Evolutionary conservation across 768 basidiomycete genomes (phyloP).

Genomic region (Roridomyces roridus): DNA sequence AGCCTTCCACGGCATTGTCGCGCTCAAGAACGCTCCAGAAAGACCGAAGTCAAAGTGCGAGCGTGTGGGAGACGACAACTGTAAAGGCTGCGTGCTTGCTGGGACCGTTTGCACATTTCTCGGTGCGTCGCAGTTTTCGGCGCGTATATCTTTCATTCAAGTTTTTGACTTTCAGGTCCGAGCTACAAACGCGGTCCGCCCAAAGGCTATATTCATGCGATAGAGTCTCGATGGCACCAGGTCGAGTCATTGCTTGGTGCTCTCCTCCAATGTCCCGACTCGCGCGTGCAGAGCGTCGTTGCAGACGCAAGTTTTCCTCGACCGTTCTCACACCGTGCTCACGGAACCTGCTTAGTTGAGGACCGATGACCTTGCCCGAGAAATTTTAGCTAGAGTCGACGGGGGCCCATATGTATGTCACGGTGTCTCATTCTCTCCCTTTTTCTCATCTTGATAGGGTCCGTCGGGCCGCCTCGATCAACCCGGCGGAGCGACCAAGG

Average conservation of each 20-base stretch:
- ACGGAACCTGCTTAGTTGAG: conserved; percentile 44
- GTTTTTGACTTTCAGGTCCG: conserved; percentile 52
- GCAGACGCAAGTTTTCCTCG: conserved; percentile 42
- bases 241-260: conserved; percentile 90
- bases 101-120: conserved; percentile 72
- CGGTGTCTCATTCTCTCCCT: background rate
- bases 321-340: background rate
- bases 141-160: background rate
- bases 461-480: conserved; percentile 70
- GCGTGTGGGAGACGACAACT: conserved; percentile 54
- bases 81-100: conserved; percentile 67
- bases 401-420: conserved; percentile 75
- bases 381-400: conserved; percentile 79
- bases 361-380: conserved; percentile 76
- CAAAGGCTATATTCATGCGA: conserved; percentile 92
- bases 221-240: conserved; percentile 91
- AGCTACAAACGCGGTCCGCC: conserved; percentile 86
- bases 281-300: conserved; percentile 65
- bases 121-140: conserved; percentile 39
- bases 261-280: conserved; percentile 74
- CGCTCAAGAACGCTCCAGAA: no score
- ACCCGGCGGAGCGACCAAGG: conserved; percentile 69
- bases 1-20: no score
- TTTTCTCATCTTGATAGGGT: conserved; percentile 49
- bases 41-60: conserved; percentile 92